Evolutionary conservation across 768 basidiomycete genomes (phyloP), one percentile per base, ranked within the genome.

Genomic region (Imleria badia): DNA sequence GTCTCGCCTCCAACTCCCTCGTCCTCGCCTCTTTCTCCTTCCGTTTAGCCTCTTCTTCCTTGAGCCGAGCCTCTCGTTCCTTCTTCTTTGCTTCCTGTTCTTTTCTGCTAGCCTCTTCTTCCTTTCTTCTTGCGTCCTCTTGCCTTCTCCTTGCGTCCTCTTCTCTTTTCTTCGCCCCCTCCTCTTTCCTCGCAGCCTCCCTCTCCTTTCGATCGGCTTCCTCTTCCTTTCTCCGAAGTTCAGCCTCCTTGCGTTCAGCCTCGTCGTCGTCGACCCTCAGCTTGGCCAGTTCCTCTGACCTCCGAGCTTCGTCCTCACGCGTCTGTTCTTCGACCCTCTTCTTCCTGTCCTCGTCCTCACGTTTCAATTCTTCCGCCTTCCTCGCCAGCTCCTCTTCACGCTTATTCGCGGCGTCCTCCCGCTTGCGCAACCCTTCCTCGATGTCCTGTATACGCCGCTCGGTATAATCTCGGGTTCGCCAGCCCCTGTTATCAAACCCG

Each of bases 351-450:
- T 61, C 66, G 12, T 69, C 69, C 54, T 72, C 67, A 2, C 64
- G 62, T 49, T 52, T 62, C 2, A 69, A 63, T 26, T 78, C 77
- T 17, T 75, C 75, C 26, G 70, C 76, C 44, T 62, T 73, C 60
- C 53, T 69, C 56, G 61, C 67, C 33, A 72, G 52, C 5, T 72
- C 70, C 33, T 70, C 71, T 50, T 75, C 73, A 6, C 66, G 70
- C 45, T 59, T 61, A 31, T 40, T 65, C 15, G 68, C 74, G 13
- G 74, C 73, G 34, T 72, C 69, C 46, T 74, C 70, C 46, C 65
- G 69, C 59, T 54, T 67, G 46, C 59, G 67, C 47, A 64, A 52
- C 62, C 66, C 61, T 51, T 63, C 66, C 26, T 69, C 72, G 44
- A 70, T 68, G 11, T 70, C 69, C 35, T 70, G 73, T 54, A 66